phyloP scores from a whole-genome alignment of 352 stramenopile species.

The Globisporangium nodosum region DNA sequence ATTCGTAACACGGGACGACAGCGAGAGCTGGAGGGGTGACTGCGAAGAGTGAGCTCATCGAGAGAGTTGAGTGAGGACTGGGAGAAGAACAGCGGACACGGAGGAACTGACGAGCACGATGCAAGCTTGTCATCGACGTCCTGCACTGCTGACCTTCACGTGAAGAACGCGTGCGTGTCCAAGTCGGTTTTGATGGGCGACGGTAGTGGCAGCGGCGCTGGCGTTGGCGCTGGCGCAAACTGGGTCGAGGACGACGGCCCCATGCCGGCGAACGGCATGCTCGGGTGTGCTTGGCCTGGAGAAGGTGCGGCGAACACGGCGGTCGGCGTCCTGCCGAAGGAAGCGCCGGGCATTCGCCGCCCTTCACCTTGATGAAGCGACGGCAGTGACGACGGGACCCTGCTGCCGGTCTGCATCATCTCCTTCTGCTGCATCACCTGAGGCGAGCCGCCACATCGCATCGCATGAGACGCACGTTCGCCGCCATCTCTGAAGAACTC shows the following conservation, averaged over 20 bases:
- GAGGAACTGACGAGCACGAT: no score
- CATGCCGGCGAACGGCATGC: not conserved
- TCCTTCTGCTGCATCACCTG: conserved; percentile 69
- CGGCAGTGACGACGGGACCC: conserved; percentile 17
- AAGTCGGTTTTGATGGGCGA: conserved; percentile 84
- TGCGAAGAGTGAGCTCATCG: no score
- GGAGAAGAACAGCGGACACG: no score
- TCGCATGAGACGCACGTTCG: not conserved
- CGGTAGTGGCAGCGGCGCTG: conserved; percentile 53
- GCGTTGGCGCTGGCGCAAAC: not conserved
- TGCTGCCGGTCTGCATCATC: conserved; percentile 46
- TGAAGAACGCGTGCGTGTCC: conserved; percentile 84
- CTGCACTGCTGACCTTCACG: conserved; percentile 24
- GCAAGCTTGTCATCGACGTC: no score
- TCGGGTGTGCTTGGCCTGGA: not conserved
- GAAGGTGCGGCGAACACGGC: not conserved
- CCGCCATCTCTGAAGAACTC: not conserved
- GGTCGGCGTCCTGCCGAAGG: not conserved
- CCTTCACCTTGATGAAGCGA: conserved; percentile 21
- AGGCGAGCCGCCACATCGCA: not conserved
- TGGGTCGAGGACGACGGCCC: not conserved
- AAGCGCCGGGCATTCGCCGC: conserved; percentile 5
- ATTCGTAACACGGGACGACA: not conserved
- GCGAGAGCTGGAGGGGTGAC: no score
- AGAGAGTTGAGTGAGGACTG: no score